Evolutionary conservation across 805 yeast species (phyloP), one percentile per base, ranked within the genome.

Genomic region (Helenozyma baotianmanensis): DNA sequence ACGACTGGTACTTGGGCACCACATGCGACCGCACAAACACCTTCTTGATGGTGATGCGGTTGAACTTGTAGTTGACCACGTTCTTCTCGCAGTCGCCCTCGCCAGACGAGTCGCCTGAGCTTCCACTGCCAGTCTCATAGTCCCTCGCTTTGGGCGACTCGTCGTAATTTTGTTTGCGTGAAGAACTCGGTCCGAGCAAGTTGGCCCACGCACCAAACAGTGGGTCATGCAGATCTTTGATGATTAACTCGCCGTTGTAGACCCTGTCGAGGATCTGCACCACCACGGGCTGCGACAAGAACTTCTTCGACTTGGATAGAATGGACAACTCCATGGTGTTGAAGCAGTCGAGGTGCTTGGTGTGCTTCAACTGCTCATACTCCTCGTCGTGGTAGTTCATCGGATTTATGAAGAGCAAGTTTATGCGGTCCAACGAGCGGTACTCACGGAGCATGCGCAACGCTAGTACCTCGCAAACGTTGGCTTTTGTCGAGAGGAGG

Each of bases 381-480:
- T 42, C 43, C 27, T 37, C 36, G n/a, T 32, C 29, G 29, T 45
- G 48, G 6, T 40, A 42, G 2, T 62, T 59, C 47, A 74, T 50
- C 0, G 80, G 79, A 30, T 64, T 66, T 7, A 56, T 45, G 47
- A 74, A 72, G 12, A 75, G 49, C 18, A 69, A 54, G 40, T 69
- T 64, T 25, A 74, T 68, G 26, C 76, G 49, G 34, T 63, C 68
- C 21, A 51, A 55, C 3, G 65, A 57, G 26, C 58, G 59, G 40
- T 64, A 70, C 35, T 71, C 78, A 27, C 70, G 54, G 19, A 74
- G 54, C 50, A 75, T 60, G 39, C 75, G 56, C 14, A 72, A 58
- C 2, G 79, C 76, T 22, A 74, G 53, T n/a, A 71, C 45, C 49
- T 75, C 80, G 45, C 80, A 75, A 4, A 73, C 58, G 35, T 56